These are phyloP conservation scores for Waltergamsia citrina DNA, from an alignment of 2,329 filamentous ascomycete species.

Conservation along the genomic window DNA sequence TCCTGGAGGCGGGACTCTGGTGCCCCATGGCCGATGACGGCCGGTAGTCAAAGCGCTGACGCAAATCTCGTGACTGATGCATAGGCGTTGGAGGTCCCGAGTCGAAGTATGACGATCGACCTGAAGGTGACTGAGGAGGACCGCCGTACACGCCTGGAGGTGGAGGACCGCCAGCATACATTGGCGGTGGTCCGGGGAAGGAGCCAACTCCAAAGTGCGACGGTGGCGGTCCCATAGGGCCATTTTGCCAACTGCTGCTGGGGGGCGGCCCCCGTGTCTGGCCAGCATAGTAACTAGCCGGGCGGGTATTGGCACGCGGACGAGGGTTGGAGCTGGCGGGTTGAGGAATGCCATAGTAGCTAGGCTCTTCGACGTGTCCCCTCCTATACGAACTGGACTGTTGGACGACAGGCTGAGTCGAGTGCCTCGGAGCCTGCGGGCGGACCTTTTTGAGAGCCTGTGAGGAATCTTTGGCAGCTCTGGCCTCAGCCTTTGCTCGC, in stretches of 20 bases:
- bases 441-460: conserved; percentile 16
- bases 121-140: conserved; percentile 7
- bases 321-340: conserved; percentile 20
- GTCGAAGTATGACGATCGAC: conserved; percentile 17
- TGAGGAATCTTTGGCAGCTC: conserved; percentile 8
- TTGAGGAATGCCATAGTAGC: conserved; percentile 24
- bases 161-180: conserved; percentile 13
- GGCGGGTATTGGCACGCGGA: conserved; percentile 21
- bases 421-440: conserved; percentile 18
- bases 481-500: conserved; percentile 13
- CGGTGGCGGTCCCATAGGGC: conserved; percentile 7
- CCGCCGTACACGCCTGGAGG: conserved; percentile 4
- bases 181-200: conserved; percentile 14
- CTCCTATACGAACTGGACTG: conserved; percentile 14
- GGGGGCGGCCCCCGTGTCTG: conserved; percentile 16
- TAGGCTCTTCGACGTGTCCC: conserved; percentile 21
- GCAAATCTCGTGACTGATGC: conserved; percentile 10
- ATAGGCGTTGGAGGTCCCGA: conserved; percentile 5
- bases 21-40: conserved; percentile 19
- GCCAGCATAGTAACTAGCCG: conserved; percentile 25
- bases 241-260: conserved; percentile 1
- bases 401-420: conserved; percentile 20
- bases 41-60: conserved; percentile 22
- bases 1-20: background rate
- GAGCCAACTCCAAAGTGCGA: conserved; percentile 14